Evolutionary conservation across 2,329 filamentous ascomycete species (phyloP).

Genomic region (Calonectria pteridis): DNA sequence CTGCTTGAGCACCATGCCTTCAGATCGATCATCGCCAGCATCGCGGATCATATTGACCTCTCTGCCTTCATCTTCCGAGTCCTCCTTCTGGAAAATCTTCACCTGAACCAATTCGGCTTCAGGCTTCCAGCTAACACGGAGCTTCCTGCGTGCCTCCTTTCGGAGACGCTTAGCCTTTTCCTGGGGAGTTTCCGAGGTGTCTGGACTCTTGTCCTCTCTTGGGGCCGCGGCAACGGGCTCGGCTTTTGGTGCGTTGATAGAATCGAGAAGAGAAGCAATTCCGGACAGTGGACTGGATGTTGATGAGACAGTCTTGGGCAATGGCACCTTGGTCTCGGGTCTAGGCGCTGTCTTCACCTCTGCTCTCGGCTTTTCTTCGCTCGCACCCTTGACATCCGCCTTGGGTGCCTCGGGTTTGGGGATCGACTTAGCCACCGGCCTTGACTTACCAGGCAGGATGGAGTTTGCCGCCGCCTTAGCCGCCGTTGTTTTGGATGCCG

Average conservation of each 20-base stretch:
- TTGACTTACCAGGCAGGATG: slow-evolving; percentile 63
- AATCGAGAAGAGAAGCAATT: slow-evolving; percentile 67
- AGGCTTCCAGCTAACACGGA: slow-evolving; percentile 79
- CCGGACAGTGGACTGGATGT: slow-evolving; percentile 57
- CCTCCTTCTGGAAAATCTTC: slow-evolving; percentile 78
- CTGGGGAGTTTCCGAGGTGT: slow-evolving; percentile 75
- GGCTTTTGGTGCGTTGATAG: slow-evolving; percentile 59
- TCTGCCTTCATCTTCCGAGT: slow-evolving; percentile 76
- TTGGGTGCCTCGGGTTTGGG: slow-evolving; percentile 51
- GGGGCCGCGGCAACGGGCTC: slow-evolving; percentile 59
- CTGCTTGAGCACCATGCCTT: slow-evolving; percentile 76
- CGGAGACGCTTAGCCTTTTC: slow-evolving; percentile 76
- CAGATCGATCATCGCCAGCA: slow-evolving; percentile 78
- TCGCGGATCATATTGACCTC: slow-evolving; percentile 77
- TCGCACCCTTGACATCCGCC: slow-evolving; percentile 42
- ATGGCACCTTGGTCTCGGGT: slow-evolving; percentile 46
- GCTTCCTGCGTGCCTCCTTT: slow-evolving; percentile 77
- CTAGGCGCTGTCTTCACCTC: slow-evolving; percentile 44
- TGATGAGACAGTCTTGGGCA: slow-evolving; percentile 48
- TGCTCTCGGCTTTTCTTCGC: slow-evolving; percentile 49
- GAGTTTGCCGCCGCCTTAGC: slow-evolving; percentile 49
- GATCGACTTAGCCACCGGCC: slow-evolving; percentile 57
- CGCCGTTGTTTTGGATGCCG: slow-evolving; percentile 45
- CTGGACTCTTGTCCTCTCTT: slow-evolving; percentile 61
- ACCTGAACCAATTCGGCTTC: slow-evolving; percentile 76